Percentiles rank a stretch among this genome's conserved stretches.
Evolutionary conservation across 202 grass and related monocot genomes (phyloP).

Genomic region (Zoysia matrella): DNA sequence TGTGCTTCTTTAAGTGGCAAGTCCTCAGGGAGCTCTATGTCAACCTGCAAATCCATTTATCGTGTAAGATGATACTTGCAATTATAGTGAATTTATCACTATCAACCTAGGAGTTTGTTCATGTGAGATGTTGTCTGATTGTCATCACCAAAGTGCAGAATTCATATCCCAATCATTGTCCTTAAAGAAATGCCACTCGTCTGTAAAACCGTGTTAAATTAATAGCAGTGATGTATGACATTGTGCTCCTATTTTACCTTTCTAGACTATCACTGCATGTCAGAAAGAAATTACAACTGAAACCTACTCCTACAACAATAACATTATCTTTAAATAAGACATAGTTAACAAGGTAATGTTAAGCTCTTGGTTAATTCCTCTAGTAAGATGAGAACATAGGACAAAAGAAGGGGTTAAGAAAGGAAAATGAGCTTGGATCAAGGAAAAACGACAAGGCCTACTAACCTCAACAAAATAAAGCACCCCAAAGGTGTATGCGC

Average conservation of each 20-base stretch:
- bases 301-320: background rate
- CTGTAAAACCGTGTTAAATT: constrained; percentile 19
- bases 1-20: constrained; percentile 90
- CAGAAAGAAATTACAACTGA: background rate
- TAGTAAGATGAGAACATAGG: background rate
- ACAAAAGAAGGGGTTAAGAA: background rate
- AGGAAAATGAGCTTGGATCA: constrained; percentile 3
- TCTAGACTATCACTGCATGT: background rate
- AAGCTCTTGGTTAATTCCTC: constrained; percentile 9
- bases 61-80: constrained; percentile 1
- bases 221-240: background rate
- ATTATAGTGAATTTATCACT: background rate
- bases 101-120: background rate
- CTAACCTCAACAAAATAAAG: constrained; percentile 97
- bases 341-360: background rate
- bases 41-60: constrained; percentile 62
- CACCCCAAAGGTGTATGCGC: constrained; percentile 95
- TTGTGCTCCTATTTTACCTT: background rate
- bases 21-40: constrained; percentile 94
- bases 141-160: background rate
- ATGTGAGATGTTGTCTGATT: background rate
- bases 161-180: background rate
- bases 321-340: background rate
- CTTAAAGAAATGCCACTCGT: background rate
- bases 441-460: constrained; percentile 10